Evolutionary conservation across 306 rosid species (phyloP), one percentile per base, ranked within the genome.

Genomic region (Arachis hypogaea): DNA sequence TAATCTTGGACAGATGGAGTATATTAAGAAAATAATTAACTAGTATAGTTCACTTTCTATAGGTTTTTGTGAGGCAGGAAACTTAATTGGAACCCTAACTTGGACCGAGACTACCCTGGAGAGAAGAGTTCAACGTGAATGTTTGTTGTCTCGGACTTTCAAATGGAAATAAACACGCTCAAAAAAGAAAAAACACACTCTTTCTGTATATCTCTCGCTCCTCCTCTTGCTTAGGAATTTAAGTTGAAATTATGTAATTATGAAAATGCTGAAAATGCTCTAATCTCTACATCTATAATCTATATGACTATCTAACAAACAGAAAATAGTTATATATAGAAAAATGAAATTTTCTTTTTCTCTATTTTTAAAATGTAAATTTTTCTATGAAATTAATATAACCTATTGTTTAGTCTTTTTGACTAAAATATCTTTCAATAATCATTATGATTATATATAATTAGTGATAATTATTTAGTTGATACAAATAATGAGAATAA

Each of bases 91-190:
- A 85, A 79, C 68, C 88, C 81, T 79, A 84, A 69, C 77, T 79
- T 73, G 82, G 86, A 86, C 84, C 77, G 69, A 80, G 80, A 78
- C 84, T 33, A 33, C 68, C 79, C 78, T 71, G 66, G 71, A 79
- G 83, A 82, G 79, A 82, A 68, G 81, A 86, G 70, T 82, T 86
- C 88, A 71, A 85, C 83, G 80, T 90, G 93, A 90, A 90, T 87
- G 92, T 90, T 82, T 87, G 92, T 90, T 84, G 84, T 80, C 75
- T 77, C 62, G 75, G 74, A 67, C 81, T 84, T 87, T 84, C 92
- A 86, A 88, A 74, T 82, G 82, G 86, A 88, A 82, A 77, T 85
- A 73, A 65, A 69, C 73, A 18, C 18, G 38, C 38, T 33, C 38
- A 33, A 33, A 33, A 30, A 30, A 1, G 2, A 14, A 14, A 14